These are phyloP conservation scores for Taiwanofungus camphoratus DNA, from an alignment of 1,284 basidiomycete genomes.

Conservation along the genomic window DNA sequence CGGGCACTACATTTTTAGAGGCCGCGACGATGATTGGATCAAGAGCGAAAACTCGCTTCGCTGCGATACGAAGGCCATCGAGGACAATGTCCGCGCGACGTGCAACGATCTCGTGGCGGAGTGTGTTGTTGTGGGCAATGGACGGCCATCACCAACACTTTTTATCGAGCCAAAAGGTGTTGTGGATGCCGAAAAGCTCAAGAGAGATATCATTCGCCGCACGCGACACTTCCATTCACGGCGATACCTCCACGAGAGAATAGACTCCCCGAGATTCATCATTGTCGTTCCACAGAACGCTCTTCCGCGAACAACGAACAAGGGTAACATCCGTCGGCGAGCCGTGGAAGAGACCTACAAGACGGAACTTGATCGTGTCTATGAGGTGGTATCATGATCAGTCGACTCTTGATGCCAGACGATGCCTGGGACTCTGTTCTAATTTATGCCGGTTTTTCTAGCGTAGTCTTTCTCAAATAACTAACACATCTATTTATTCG, in stretches of 20 bases:
- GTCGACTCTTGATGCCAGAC: no score
- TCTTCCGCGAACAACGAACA: constrained; percentile 63
- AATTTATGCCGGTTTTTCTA: no score
- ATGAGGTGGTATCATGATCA: constrained; percentile 4
- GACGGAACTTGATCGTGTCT: constrained; percentile 45
- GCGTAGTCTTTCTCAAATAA: no score
- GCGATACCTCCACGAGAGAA: constrained; percentile 63
- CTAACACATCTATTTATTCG: no score
- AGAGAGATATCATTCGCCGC: constrained; percentile 58
- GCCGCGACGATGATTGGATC: constrained; percentile 74
- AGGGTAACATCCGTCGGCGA: constrained; percentile 62
- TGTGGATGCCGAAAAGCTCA: constrained; percentile 37
- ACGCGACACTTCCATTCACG: constrained; percentile 57
- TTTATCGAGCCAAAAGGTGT: constrained; percentile 47
- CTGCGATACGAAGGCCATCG: constrained; percentile 71
- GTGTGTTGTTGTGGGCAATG: constrained; percentile 61
- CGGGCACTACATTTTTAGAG: constrained; percentile 53
- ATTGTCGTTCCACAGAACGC: constrained; percentile 52
- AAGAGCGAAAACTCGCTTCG: constrained; percentile 69
- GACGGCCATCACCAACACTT: constrained; percentile 58
- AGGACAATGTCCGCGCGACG: constrained; percentile 56
- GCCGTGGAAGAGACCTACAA: constrained; percentile 56
- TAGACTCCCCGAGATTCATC: constrained; percentile 47
- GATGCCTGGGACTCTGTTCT: no score
- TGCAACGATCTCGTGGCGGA: constrained; percentile 51